Base-by-base conservation (phyloP, 768 basidiomycete species). In the Coprinopsis sp. region DNA sequence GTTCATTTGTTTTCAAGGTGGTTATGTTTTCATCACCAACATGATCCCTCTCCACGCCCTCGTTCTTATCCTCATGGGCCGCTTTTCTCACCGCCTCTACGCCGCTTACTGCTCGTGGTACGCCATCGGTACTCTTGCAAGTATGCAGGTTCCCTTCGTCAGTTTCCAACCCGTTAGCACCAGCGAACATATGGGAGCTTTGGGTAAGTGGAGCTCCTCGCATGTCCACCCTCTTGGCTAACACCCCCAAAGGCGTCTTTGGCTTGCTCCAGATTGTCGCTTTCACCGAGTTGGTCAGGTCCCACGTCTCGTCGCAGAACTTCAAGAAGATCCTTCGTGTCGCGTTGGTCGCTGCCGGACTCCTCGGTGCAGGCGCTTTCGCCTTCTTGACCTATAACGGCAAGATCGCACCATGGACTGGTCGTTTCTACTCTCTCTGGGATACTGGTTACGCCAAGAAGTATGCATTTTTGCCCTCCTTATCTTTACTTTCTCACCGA, bases 111-210 rank as follows among this genome's bases (percentile, higher is more conserved):
- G 90, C 16, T 84, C 92, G 2, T 99, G 95, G 93, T 99, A 98
- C 64, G 90, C 91, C 23, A 88, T 99, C 53, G 96, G 96, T 29
- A 99, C 96, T 2, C 76, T 99, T 51, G 78, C 95, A 8, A 94
- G 92, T 60, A 99, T 99, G 96, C 93, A 98, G 64, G 96, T 99
- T 4, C 96, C 96, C 2, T 99, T 99, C 61, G 96, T 99, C 47
- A 95, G 95, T 16, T 98, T 98, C 78, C 91, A 97, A 58, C 96
- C 96, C n/a, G 84, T 98, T 28, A 79, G 83, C 38, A 98, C 95
- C 1, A 93, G 90, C 52, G 96, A 99, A 71, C 96, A 99, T 64
- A 98, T 99, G 95, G 94, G 87, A 11, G 95, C 96, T 3, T 76
- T 98, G 47, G 96, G 93, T 90, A 62, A 13, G 74, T 42, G 18